These are phyloP conservation scores for Lomentospora prolificans DNA, from an alignment of 2,329 filamentous ascomycete genomes.

Conservation along the genomic window DNA sequence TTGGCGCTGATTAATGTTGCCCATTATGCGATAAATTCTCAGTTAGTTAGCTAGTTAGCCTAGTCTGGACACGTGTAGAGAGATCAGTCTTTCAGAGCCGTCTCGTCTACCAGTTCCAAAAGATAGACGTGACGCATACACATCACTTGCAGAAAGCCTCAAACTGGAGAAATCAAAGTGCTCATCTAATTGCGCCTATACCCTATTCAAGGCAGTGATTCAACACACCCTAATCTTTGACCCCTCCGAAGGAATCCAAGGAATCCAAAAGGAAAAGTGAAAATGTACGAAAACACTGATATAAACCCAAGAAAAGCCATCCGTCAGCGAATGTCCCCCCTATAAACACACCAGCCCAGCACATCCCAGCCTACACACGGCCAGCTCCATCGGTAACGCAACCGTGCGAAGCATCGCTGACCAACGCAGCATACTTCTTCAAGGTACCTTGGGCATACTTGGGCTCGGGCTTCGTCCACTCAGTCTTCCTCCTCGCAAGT, in stretches of 20 bases:
- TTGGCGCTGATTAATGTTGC: no score
- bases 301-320: not conserved
- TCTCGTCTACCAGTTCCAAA: no score
- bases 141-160: not conserved
- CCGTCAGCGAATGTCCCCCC: not conserved
- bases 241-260: not conserved
- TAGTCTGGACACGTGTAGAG: no score
- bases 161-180: not conserved
- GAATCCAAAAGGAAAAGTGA: not conserved
- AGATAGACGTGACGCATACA: no score
- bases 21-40: no score
- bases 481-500: slow-evolving; percentile 43
- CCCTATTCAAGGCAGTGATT: not conserved
- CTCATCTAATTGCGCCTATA: not conserved
- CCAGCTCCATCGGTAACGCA: slow-evolving; percentile 42
- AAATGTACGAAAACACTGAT: not conserved
- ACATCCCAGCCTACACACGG: slow-evolving; percentile 3
- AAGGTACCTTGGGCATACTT: slow-evolving; percentile 55
- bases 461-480: slow-evolving; percentile 53
- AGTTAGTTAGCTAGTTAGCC: no score
- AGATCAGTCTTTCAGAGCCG: no score
- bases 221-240: not conserved
- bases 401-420: slow-evolving; percentile 49
- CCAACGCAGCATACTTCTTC: slow-evolving; percentile 56
- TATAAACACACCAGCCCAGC: not conserved